A percentile compares a stretch with the other conserved stretches of the same genome.
Evolutionary conservation across 2,329 filamentous ascomycete genomes (phyloP).

Genomic region (Colletotrichum aenigma): DNA sequence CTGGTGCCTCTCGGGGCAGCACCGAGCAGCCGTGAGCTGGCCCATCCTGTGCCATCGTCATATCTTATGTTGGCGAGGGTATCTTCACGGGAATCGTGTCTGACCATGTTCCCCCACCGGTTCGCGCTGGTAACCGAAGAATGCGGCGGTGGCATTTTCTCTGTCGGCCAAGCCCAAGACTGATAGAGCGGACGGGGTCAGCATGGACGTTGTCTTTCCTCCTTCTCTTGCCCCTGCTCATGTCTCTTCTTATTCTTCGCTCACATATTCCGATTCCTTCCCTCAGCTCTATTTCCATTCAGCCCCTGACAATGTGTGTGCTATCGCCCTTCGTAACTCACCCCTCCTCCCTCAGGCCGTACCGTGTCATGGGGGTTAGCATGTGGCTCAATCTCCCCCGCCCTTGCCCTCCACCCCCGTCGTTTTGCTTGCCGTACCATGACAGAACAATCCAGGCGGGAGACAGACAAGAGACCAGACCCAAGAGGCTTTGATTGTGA

Average conservation of each 20-base stretch:
- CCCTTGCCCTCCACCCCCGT: background rate
- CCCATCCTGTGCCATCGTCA: background rate
- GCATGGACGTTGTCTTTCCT: background rate
- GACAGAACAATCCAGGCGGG: background rate
- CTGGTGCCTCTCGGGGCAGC: background rate
- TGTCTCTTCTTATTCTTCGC: background rate
- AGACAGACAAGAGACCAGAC: background rate
- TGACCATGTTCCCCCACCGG: background rate
- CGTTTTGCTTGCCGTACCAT: background rate
- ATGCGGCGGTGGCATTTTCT: background rate
- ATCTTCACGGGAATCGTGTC: background rate
- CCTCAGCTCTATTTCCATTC: background rate
- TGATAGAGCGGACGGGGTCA: background rate
- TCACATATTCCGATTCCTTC: background rate
- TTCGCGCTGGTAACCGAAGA: constrained; percentile 10
- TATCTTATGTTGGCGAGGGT: background rate
- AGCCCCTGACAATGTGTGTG: background rate
- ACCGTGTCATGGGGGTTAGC: background rate
- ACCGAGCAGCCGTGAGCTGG: background rate
- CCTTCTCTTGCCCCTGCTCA: background rate
- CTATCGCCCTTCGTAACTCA: background rate
- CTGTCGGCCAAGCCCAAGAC: background rate
- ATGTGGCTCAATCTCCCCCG: background rate
- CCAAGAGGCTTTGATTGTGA: background rate
- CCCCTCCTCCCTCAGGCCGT: background rate